Evolutionary conservation across 331 rosid species (phyloP).

Genomic region (Arachis monticola): DNA sequence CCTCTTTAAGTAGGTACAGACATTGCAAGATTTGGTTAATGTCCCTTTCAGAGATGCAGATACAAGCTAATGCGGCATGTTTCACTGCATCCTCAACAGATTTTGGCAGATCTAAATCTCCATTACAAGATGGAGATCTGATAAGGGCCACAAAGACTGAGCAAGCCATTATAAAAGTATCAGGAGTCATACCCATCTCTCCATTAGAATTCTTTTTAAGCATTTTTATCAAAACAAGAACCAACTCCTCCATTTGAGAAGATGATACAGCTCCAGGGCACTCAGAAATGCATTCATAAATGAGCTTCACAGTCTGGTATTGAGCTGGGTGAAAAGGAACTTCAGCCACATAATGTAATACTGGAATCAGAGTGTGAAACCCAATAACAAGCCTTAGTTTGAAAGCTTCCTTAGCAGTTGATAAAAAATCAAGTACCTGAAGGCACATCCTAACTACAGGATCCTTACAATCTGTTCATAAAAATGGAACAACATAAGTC

Average conservation of each 20-base stretch:
- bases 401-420: conserved; percentile 74
- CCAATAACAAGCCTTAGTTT: conserved; percentile 81
- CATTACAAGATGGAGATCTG: conserved; percentile 65
- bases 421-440: conserved; percentile 78
- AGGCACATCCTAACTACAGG: conserved; percentile 77
- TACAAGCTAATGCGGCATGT: conserved; percentile 70
- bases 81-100: conserved; percentile 60
- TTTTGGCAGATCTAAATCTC: conserved; percentile 53
- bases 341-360: conserved; percentile 71
- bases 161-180: conserved; percentile 69
- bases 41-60: conserved; percentile 58
- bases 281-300: conserved; percentile 73
- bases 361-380: conserved; percentile 85
- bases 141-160: conserved; percentile 67
- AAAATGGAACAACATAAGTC: conserved; percentile 44
- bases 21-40: conserved; percentile 65
- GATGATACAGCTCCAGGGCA: conserved; percentile 80
- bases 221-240: conserved; percentile 64
- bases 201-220: conserved; percentile 70
- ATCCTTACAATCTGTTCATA: conserved; percentile 75
- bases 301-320: conserved; percentile 68
- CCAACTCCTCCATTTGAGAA: conserved; percentile 73
- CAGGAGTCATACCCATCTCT: conserved; percentile 76
- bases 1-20: conserved; percentile 80
- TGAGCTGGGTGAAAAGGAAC: conserved; percentile 92